These are phyloP conservation scores for Tribonema minus DNA, from an alignment of 108 stramenopile species.

Conservation along the genomic window DNA sequence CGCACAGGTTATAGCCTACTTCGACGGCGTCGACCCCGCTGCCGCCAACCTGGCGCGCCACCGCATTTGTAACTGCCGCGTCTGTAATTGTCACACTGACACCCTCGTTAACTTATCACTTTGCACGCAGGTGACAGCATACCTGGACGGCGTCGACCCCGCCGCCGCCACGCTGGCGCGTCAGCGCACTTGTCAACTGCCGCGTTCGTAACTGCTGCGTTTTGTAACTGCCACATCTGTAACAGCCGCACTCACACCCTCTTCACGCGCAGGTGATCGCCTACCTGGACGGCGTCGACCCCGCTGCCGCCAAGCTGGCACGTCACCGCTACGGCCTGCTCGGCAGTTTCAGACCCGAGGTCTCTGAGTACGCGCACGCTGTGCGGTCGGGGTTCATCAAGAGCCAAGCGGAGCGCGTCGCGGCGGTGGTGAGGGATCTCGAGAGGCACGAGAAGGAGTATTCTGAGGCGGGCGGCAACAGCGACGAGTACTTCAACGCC, in stretches of 20 bases:
- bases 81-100: too few species aligned
- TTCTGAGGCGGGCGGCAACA: neutral
- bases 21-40: neutral
- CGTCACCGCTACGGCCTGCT: neutral
- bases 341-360: neutral
- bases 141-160: neutral
- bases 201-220: too few species aligned
- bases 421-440: neutral
- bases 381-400: neutral
- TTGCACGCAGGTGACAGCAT: neutral
- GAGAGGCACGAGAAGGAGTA: neutral
- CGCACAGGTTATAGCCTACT: neutral
- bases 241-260: too few species aligned
- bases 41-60: neutral
- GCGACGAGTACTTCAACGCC: neutral
- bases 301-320: neutral
- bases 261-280: neutral
- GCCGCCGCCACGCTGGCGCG: neutral
- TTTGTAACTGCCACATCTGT: too few species aligned
- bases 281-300: neutral
- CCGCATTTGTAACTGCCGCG: too few species aligned
- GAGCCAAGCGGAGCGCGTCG: neutral
- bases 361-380: neutral
- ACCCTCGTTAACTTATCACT: too few species aligned
- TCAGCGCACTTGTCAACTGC: too few species aligned